phyloP scores from a whole-genome alignment of 305 asterid species.

The Fraxinus latifolia region DNA sequence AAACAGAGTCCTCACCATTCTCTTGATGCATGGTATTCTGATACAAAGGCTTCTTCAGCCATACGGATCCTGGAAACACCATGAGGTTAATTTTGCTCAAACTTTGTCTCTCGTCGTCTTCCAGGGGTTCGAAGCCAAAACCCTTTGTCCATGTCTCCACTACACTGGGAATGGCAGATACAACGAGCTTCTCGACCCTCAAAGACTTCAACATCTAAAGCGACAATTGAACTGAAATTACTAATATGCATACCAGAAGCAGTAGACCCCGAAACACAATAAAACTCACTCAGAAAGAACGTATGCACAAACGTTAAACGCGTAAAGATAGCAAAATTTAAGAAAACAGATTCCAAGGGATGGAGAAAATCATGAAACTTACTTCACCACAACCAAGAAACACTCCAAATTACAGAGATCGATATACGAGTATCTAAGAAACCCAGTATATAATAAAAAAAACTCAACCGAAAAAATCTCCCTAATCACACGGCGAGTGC shows the following conservation, averaged over 20 bases:
- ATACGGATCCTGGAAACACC: conserved; percentile 90
- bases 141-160: conserved; percentile 88
- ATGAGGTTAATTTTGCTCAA: conserved; percentile 61
- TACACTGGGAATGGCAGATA: conserved; percentile 80
- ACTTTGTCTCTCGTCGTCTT: conserved; percentile 58
- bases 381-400: neutral
- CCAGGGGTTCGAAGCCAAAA: conserved; percentile 74
- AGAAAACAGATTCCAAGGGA: neutral
- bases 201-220: conserved; percentile 60
- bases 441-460: neutral
- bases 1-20: conserved; percentile 35
- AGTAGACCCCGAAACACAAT: neutral
- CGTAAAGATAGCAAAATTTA: neutral
- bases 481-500: neutral
- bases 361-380: neutral
- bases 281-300: neutral
- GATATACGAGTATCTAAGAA: neutral
- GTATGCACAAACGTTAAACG: neutral
- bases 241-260: conserved; percentile 1
- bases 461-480: neutral
- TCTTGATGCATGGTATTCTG: conserved; percentile 24
- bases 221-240: conserved; percentile 1
- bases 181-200: conserved; percentile 71
- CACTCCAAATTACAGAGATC: neutral
- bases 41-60: conserved; percentile 66